Evolutionary conservation across 2,329 filamentous ascomycete genomes (phyloP).

Genomic region (Aspergillus bombycis): DNA sequence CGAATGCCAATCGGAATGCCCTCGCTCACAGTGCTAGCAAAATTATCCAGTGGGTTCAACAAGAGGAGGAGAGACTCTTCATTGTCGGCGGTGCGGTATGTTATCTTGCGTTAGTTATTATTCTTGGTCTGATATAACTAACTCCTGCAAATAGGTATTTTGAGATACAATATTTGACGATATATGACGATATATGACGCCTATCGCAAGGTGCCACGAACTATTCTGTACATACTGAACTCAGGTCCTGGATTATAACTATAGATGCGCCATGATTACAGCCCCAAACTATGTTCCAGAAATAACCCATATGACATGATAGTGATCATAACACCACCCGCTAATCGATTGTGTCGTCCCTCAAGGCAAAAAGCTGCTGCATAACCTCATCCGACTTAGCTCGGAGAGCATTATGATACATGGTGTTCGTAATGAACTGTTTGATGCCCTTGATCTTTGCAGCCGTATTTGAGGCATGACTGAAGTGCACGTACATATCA

Average conservation of each 20-base stretch:
- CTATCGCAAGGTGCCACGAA: not conserved
- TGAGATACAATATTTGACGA: not conserved
- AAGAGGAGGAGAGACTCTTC: constrained; percentile 91
- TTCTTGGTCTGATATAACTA: not conserved
- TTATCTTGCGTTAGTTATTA: constrained; percentile 5
- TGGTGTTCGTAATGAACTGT: constrained; percentile 79
- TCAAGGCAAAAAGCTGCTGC: constrained; percentile 72
- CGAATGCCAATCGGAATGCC: constrained; percentile 62
- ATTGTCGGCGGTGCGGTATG: constrained; percentile 93
- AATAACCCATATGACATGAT: not conserved
- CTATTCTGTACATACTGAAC: not conserved
- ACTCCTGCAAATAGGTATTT: constrained; percentile 6
- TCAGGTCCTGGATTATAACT: not conserved
- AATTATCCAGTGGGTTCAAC: constrained; percentile 86
- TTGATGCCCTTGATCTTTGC: constrained; percentile 74
- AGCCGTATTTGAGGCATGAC: constrained; percentile 73
- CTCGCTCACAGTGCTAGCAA: constrained; percentile 85
- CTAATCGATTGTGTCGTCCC: constrained; percentile 69
- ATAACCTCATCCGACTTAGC: constrained; percentile 75
- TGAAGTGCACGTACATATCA: constrained; percentile 90
- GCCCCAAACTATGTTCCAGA: not conserved
- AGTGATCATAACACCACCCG: not conserved
- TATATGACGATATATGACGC: not conserved
- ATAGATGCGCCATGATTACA: not conserved
- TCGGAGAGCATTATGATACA: constrained; percentile 85